phyloP scores from a whole-genome alignment of 805 yeast genomes.

The Grigorovia jiainica region DNA sequence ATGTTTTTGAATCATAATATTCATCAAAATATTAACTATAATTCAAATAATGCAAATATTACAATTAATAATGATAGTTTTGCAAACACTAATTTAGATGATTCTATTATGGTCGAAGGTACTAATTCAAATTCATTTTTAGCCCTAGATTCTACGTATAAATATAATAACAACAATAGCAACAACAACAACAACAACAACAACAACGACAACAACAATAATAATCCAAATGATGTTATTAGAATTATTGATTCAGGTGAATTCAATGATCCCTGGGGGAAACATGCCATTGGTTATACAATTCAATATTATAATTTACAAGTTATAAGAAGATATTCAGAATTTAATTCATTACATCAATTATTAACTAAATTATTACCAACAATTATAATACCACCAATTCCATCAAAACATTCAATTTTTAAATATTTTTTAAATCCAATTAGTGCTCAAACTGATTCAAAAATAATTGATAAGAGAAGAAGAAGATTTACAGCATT shows the following conservation, averaged over 20 bases:
- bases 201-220: background rate
- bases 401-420: constrained; percentile 78
- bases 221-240: constrained; percentile 15
- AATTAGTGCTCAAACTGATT: constrained; percentile 34
- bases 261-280: constrained; percentile 66
- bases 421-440: constrained; percentile 36
- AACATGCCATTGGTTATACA: constrained; percentile 77
- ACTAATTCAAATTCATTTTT: background rate
- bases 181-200: background rate
- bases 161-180: too few relatives aligned
- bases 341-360: constrained; percentile 75
- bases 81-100: background rate
- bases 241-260: constrained; percentile 75
- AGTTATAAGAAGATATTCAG: constrained; percentile 82
- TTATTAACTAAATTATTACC: constrained; percentile 68
- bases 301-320: constrained; percentile 48
- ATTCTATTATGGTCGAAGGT: background rate
- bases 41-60: too few relatives aligned
- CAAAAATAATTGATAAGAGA: constrained; percentile 51
- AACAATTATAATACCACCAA: constrained; percentile 79
- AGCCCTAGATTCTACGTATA: background rate
- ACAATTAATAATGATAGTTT: too few relatives aligned
- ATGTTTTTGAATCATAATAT: too few relatives aligned
- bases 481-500: constrained; percentile 69
- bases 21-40: too few relatives aligned